Conservation (phyloP, 345 rosid species). For the Turritis glabra region DNA sequence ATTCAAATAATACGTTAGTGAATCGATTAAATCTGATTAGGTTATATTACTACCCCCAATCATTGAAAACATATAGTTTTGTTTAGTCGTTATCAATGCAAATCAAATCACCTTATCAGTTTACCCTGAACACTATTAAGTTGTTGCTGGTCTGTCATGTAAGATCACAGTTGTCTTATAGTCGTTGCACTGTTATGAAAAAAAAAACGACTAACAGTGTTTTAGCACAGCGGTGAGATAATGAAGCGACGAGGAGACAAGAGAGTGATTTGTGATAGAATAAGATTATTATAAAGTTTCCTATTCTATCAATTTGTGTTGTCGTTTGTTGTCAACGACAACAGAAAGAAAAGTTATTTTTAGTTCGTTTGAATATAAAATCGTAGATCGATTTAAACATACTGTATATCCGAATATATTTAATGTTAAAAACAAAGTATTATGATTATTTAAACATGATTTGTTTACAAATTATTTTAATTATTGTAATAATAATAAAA, state of each 20-base stretch:
- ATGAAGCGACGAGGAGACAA: background rate
- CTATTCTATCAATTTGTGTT: no score
- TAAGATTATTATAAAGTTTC: no score
- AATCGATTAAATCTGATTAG: background rate
- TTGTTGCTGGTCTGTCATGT: background rate
- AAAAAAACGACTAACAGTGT: background rate
- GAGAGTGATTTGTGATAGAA: background rate
- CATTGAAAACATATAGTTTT: background rate
- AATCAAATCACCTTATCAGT: background rate
- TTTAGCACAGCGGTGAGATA: background rate
- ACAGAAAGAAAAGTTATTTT: background rate
- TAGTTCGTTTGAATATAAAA: background rate
- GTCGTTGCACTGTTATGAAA: constrained; percentile 1
- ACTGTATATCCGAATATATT: background rate
- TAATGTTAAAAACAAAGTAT: background rate
- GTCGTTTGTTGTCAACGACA: background rate
- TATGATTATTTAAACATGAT: background rate
- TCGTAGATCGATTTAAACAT: background rate
- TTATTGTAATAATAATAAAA: background rate
- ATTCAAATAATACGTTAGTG: background rate
- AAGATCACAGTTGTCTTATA: constrained; percentile 7
- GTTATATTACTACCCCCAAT: background rate
- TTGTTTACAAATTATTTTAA: background rate
- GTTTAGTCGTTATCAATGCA: constrained; percentile 1
- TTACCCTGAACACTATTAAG: background rate